phyloP scores from a whole-genome alignment of 164 flowering plant species.

The Tetracentron sinense region DNA sequence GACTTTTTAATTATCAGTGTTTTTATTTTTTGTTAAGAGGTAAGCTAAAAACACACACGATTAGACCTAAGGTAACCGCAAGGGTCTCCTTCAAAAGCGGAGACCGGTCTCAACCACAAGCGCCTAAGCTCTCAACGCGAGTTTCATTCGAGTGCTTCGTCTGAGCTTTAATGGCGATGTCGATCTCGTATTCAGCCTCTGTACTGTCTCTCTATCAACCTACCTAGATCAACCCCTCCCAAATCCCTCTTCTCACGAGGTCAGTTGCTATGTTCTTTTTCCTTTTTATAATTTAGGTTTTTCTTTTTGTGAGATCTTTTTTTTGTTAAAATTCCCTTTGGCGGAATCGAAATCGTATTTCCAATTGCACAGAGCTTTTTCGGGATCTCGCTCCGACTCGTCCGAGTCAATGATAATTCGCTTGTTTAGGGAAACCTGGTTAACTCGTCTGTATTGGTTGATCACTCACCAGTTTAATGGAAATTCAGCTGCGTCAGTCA shows the following conservation, averaged over 20 bases:
- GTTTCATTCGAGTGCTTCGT: neutral
- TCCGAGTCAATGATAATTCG: neutral
- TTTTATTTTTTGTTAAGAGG: too few species aligned
- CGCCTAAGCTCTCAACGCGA: too few species aligned
- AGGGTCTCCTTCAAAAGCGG: too few species aligned
- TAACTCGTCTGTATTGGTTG: neutral
- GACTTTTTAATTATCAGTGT: too few species aligned
- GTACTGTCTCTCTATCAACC: conserved; percentile 26
- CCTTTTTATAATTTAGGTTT: neutral
- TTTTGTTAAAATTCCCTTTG: neutral
- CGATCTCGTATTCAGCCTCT: conserved; percentile 39
- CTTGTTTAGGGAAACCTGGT: neutral
- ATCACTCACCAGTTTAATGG: neutral
- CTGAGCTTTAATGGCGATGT: conserved; percentile 33
- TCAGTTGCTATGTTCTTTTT: conserved; percentile 10
- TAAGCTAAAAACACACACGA: too few species aligned
- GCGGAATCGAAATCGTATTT: neutral
- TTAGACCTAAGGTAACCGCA: too few species aligned
- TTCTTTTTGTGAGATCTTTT: neutral
- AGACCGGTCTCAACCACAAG: too few species aligned
- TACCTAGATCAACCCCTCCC: conserved; percentile 19
- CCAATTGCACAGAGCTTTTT: neutral
- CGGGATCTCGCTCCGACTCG: neutral
- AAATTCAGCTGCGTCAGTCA: neutral
- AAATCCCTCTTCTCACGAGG: conserved; percentile 32